phyloP scores from a whole-genome alignment of 352 stramenopile genomes.

The Hyaloperonospora arabidopsidis region DNA sequence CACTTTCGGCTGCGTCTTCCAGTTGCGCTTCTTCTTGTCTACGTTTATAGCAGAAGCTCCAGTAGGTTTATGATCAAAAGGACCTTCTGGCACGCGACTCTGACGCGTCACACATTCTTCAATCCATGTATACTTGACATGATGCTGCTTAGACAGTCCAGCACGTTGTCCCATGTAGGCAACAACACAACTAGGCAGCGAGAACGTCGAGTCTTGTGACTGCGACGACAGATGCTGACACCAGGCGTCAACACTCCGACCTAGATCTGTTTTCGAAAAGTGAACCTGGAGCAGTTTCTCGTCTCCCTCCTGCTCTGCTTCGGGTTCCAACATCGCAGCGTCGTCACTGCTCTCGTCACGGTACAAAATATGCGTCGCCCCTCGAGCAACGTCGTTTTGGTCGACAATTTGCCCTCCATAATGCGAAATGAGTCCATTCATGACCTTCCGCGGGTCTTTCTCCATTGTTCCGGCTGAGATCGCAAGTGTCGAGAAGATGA shows the following conservation, averaged over 20 bases:
- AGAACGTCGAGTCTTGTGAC: constrained; percentile 20
- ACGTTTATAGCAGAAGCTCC: constrained; percentile 9
- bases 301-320: constrained; percentile 25
- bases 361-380: constrained; percentile 68
- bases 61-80: constrained; percentile 29
- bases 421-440: constrained; percentile 70
- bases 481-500: constrained; percentile 72
- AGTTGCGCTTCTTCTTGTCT: constrained; percentile 25
- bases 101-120: constrained; percentile 67
- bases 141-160: constrained; percentile 43
- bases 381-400: constrained; percentile 30
- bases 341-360: constrained; percentile 35
- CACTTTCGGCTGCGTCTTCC: constrained; percentile 42
- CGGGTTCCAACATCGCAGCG: constrained; percentile 3
- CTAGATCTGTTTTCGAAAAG: constrained; percentile 41
- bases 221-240: constrained; percentile 31
- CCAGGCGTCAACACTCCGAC: constrained; percentile 37
- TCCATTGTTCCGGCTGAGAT: constrained; percentile 65
- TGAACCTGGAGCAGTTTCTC: constrained; percentile 39
- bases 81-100: constrained; percentile 41
- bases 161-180: constrained; percentile 46
- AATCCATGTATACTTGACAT: constrained; percentile 76
- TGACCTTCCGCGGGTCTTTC: constrained; percentile 74
- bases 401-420: constrained; percentile 76
- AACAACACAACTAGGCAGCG: constrained; percentile 49